Conservation (phyloP, 2,329 filamentous ascomycete species). For the Hypoxylon sp. region DNA sequence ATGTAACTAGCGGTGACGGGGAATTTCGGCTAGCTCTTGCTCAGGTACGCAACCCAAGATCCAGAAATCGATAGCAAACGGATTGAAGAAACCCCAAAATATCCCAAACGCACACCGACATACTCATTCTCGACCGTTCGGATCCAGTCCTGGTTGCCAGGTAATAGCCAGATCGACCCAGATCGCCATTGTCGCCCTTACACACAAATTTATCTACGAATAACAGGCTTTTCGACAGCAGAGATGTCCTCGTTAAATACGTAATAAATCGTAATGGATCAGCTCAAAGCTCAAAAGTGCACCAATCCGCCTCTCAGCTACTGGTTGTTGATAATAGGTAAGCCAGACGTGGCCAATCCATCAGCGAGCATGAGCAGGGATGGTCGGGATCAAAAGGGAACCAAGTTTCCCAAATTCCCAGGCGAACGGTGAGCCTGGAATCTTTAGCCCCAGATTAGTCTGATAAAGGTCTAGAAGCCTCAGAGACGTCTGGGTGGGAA, state of each 20-base stretch:
- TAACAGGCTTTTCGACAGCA: constrained; percentile 3
- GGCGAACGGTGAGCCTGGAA: constrained; percentile 33
- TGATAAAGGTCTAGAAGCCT: constrained; percentile 30
- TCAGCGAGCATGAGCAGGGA: constrained; percentile 31
- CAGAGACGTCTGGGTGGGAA: constrained; percentile 30
- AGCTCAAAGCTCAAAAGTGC: constrained; percentile 1
- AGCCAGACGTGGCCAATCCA: constrained; percentile 17
- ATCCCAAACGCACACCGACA: constrained; percentile 34
- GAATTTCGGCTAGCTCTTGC: constrained; percentile 12
- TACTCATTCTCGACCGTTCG: constrained; percentile 16
- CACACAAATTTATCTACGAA: constrained; percentile 9
- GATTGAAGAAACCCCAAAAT: constrained; percentile 21
- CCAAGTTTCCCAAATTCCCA: constrained; percentile 12
- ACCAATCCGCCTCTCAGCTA: constrained; percentile 23
- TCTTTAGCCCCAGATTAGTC: constrained; percentile 23
- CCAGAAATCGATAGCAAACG: constrained; percentile 21
- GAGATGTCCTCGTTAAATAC: constrained; percentile 25
- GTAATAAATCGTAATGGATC: constrained; percentile 39
- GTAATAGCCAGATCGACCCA: constrained; percentile 9
- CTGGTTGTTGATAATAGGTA: constrained; percentile 15
- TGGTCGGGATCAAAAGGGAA: constrained; percentile 12
- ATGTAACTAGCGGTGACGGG: constrained; percentile 42
- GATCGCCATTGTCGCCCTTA: constrained; percentile 14
- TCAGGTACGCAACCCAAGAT: constrained; percentile 24
- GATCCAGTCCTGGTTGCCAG: constrained; percentile 16